Base-by-base conservation (phyloP, 306 rosid genomes). In the Trifolium subterraneum region DNA sequence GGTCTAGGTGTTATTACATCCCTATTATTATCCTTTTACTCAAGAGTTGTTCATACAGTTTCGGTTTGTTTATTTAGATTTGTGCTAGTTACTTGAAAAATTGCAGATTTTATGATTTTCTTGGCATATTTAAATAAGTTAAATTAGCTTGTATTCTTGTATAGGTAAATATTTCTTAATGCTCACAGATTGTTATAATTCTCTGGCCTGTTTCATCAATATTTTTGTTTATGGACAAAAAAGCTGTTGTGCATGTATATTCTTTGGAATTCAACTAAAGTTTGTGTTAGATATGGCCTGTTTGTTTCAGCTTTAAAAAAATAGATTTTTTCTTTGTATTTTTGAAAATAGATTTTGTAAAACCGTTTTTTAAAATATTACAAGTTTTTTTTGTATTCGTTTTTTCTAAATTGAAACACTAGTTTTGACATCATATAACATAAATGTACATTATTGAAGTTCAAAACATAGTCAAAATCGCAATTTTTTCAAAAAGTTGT, bases 81-180 rank as follows among this genome's bases (percentile, higher is more conserved):
- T 79, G 55, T 76, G 79, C 54, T 45, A 74, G 18, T 61, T 16
- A 50, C 68, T 77, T 58, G 62, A 52, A 56, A 29, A 73, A 36
- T 45, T 48, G 23, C 65, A 35, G 61, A 51, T 60, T 27, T 36
- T 41, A 65, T 79, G 76, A 25, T 58, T 83, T 64, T 54, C 68
- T 74, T 3, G 56, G 63, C 41, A 38, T 71, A 9, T 75, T 75
- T 16, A 41, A 79, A 27, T 58, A 18, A 47, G 74, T 75, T 45
- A 48, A 48, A 11, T 36, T 50, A 60, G 58, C 64, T 31, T 76
- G 78, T 44, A 71, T 63, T 51, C 70, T 64, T 79, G 81, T 59
- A 83, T 62, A 75, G 67, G 29, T 5, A 56, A 58, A 58, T 79
- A 19, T 50, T 83, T 64, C 47, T 16, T 36, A 52, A 60, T 72